These are phyloP conservation scores for Scenedesmus sp. DNA, from an alignment of 163 green algal species.

Conservation along the genomic window DNA sequence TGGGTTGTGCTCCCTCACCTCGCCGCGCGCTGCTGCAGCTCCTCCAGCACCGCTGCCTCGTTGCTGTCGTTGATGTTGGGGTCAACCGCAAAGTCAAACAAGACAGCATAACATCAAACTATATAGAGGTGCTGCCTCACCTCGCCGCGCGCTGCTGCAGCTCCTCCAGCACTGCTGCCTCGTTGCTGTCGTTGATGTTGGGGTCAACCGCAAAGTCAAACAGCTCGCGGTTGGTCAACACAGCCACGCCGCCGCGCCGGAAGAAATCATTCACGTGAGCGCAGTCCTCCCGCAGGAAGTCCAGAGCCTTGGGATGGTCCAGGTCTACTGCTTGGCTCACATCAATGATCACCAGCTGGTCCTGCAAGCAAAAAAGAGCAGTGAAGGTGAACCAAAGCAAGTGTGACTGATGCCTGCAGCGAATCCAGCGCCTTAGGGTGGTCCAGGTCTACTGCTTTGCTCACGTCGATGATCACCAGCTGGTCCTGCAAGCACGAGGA, in stretches of 20 bases:
- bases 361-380: slow-evolving; percentile 65
- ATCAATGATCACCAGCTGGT: slow-evolving; percentile 96
- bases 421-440: slow-evolving; percentile 98
- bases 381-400: neutral
- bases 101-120: neutral
- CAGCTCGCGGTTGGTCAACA: slow-evolving; percentile 91
- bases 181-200: slow-evolving; percentile 79
- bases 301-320: slow-evolving; percentile 97
- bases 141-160: slow-evolving; percentile 78
- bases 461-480: slow-evolving; percentile 97
- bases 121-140: slow-evolving; percentile 37
- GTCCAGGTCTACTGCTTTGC: slow-evolving; percentile 97
- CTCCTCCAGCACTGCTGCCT: slow-evolving; percentile 81
- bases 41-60: slow-evolving; percentile 80
- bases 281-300: slow-evolving; percentile 97
- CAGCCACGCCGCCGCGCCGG: slow-evolving; percentile 75
- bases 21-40: slow-evolving; percentile 77
- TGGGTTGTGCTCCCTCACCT: slow-evolving; percentile 53
- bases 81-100: slow-evolving; percentile 99
- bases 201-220: slow-evolving; percentile 99
- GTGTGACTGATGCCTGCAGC: slow-evolving; percentile 57
- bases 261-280: slow-evolving; percentile 89
- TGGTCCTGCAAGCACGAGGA: slow-evolving; percentile 69
- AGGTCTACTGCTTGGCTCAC: slow-evolving; percentile 98
- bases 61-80: slow-evolving; percentile 83